These are phyloP conservation scores for Vitis hybrid DNA, from an alignment of 177 flowering plant species.

Conservation along the genomic window DNA sequence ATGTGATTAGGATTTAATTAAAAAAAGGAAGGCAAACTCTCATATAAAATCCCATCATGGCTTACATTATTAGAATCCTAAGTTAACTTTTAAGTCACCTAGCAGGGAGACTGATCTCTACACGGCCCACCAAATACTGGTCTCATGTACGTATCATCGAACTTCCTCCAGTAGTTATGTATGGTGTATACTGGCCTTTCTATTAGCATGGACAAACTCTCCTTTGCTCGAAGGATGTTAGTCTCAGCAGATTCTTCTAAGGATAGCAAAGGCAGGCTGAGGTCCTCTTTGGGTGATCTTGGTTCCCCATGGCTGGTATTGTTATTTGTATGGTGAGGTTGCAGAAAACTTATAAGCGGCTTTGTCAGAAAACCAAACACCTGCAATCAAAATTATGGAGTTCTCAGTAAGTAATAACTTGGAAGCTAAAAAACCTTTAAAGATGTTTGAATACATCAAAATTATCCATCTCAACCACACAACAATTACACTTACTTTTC, in stretches of 20 bases:
- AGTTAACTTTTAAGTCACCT: neutral
- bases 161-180: conserved; percentile 84
- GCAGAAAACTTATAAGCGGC: conserved; percentile 55
- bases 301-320: conserved; percentile 18
- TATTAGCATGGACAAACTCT: conserved; percentile 64
- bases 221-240: conserved; percentile 60
- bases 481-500: no score
- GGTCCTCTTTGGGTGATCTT: conserved; percentile 46
- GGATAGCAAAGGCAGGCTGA: conserved; percentile 61
- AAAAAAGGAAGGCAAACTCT: neutral
- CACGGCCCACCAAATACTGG: conserved; percentile 78
- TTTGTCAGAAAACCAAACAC: conserved; percentile 84
- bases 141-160: conserved; percentile 87
- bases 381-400: conserved; percentile 31
- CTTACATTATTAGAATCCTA: neutral
- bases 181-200: conserved; percentile 79
- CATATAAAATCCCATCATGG: neutral
- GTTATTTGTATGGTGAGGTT: conserved; percentile 37
- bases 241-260: conserved; percentile 61
- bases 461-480: no score
- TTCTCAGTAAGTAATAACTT: no score
- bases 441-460: no score
- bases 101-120: conserved; percentile 10
- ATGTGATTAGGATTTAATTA: no score
- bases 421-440: no score